A percentile compares a stretch with the other conserved stretches of the same genome.
Conservation (phyloP, 768 basidiomycete genomes). For the Coprinopsis sp. region DNA sequence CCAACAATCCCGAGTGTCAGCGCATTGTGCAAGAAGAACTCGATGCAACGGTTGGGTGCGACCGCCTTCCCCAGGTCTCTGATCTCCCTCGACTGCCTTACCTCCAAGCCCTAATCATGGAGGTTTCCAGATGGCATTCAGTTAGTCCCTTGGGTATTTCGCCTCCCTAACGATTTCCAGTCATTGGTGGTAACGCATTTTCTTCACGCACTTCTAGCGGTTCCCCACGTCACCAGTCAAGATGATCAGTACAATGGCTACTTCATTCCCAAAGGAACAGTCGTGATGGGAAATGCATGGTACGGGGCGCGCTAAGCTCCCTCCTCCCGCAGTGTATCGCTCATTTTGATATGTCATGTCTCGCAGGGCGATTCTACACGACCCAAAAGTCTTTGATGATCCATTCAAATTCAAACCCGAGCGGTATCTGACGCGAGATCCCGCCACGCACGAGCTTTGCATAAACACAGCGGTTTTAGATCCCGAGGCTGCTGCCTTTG, state of each 20-base stretch:
- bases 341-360: background rate
- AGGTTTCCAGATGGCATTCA: constrained; percentile 6
- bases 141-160: constrained; percentile 5
- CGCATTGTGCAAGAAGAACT: background rate
- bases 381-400: constrained; percentile 25
- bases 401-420: constrained; percentile 31
- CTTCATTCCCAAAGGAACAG: constrained; percentile 10
- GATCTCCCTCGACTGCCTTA: background rate
- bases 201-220: too few species aligned
- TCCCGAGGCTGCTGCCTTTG: constrained; percentile 12
- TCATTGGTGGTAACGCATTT: background rate
- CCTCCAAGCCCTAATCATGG: constrained; percentile 6
- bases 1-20: background rate
- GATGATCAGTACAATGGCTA: constrained; percentile 13
- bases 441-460: constrained; percentile 13
- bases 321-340: too few species aligned
- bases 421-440: constrained; percentile 21
- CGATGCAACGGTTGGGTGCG: background rate
- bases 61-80: background rate
- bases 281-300: constrained; percentile 7
- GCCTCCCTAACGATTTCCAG: background rate
- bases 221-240: constrained; percentile 7
- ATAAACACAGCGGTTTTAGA: constrained; percentile 11
- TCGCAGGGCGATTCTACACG: constrained; percentile 20
- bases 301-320: background rate